These are phyloP conservation scores for Saturnispora zaruensis DNA, from an alignment of 805 yeast species.

Conservation along the genomic window DNA sequence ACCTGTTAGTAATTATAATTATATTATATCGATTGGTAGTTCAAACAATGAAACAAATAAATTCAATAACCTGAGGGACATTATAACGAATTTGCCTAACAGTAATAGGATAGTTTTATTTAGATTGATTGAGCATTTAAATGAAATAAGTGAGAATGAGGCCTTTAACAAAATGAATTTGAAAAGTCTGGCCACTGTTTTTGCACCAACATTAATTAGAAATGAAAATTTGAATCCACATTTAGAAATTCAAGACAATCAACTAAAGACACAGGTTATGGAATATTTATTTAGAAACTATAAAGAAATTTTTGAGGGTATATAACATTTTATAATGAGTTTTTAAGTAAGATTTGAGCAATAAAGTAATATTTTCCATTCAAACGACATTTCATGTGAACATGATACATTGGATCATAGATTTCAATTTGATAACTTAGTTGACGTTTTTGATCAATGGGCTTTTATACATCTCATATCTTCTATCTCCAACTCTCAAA, in stretches of 20 bases:
- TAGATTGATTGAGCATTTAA: conserved; percentile 55
- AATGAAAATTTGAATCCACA: conserved; percentile 57
- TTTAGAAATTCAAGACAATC: conserved; percentile 79
- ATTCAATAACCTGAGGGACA: conserved; percentile 35
- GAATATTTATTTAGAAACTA: conserved; percentile 57
- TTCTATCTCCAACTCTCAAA: conserved; percentile 63
- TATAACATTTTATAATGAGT: not conserved
- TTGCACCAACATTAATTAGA: conserved; percentile 86
- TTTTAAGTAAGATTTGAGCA: not conserved
- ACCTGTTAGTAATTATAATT: conserved; percentile 59
- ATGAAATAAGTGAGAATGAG: conserved; percentile 45
- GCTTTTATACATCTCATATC: conserved; percentile 63
- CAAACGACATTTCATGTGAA: no score
- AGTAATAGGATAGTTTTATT: conserved; percentile 57
- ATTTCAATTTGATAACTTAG: not conserved
- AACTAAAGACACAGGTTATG: conserved; percentile 64
- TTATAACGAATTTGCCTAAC: conserved; percentile 49
- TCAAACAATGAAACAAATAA: conserved; percentile 23
- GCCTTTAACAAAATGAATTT: conserved; percentile 69
- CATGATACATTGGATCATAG: no score
- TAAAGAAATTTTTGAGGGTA: conserved; percentile 25
- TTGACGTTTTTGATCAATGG: conserved; percentile 65
- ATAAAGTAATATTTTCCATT: no score
- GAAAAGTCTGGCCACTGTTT: conserved; percentile 80
- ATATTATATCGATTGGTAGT: conserved; percentile 48